phyloP scores from a whole-genome alignment of 768 basidiomycete genomes.

The Suillus lakei region DNA sequence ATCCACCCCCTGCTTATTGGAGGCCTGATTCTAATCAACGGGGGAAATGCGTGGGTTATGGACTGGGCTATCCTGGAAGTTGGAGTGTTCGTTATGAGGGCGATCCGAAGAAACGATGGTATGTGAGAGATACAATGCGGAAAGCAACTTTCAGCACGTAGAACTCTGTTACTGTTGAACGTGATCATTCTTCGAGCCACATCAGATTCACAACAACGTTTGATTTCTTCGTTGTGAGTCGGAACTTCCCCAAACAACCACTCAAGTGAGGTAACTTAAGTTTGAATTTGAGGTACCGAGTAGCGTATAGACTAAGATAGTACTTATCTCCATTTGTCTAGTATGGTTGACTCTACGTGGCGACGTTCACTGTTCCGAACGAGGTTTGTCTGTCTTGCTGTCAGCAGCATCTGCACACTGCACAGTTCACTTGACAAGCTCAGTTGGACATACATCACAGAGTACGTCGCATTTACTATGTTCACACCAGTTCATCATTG shows the following conservation, averaged over 20 bases:
- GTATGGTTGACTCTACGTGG: neutral
- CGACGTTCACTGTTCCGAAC: too few species aligned
- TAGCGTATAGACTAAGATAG: too few species aligned
- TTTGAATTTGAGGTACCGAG: too few species aligned
- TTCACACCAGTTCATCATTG: neutral
- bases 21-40: conserved; percentile 24
- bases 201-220: neutral
- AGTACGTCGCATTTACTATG: neutral
- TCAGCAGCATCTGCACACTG: neutral
- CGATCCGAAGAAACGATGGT: conserved; percentile 15
- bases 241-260: too few species aligned
- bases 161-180: neutral
- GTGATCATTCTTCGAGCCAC: neutral
- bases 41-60: conserved; percentile 36
- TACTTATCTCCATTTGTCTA: neutral
- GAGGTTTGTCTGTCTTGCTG: neutral
- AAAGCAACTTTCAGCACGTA: conserved; percentile 18
- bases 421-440: neutral
- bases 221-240: too few species aligned
- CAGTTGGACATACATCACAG: neutral
- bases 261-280: too few species aligned
- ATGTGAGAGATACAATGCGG: conserved; percentile 33
- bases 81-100: conserved; percentile 25
- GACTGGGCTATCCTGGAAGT: conserved; percentile 35
- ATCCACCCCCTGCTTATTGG: conserved; percentile 32